Base-by-base conservation (phyloP, 1,284 basidiomycete genomes). In the Exobasidium cylindrosporum region DNA sequence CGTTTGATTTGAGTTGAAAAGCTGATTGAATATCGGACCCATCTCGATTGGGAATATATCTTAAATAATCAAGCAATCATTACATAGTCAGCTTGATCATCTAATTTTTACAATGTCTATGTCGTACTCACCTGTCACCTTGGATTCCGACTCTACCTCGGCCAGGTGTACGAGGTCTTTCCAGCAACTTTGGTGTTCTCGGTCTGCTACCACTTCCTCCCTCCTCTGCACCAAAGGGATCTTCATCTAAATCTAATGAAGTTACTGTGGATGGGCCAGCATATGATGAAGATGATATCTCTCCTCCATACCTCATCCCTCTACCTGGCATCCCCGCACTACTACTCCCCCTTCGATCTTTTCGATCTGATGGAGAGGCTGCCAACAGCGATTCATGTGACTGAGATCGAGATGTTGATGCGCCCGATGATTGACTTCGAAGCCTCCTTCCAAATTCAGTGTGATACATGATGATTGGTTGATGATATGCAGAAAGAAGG, bases 1-100 rank as follows among this genome's bases (percentile, higher is more conserved):
- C 74, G 24, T 83, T 82, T 1, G 80, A 75, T 7, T 83, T 78
- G 21, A 85, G 77, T 58, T 83, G 81, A 65, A 82, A 85, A 1
- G 82, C 81, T 0, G 83, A 82, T 53, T 83, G 80, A 13, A 84
- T 67, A 62, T 85, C 84, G 7, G 31, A 24, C 7, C 45, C 43
- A 58, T 31, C 43, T 58, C 28, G 57, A 54, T 52, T 53, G 17
- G 28, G 53, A n/a, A 55, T 55, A 17, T 31, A 55, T 4, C 53
- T 44, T 21, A n/a, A 31, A 55, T 4, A 29, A 32, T 21, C 17
- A 14, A 55, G 47, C n/a, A 6, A 28, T 21, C 5, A 50, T 24
- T 24, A 4, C 14, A 28, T 50, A 14, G 17, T 4, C 11, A 4
- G 10, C 10, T 4, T 45, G 4, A 45, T 45, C 43, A 11, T 45